Base-by-base conservation (phyloP, 2,329 filamentous ascomycete species). In the Apiospora koreana region DNA sequence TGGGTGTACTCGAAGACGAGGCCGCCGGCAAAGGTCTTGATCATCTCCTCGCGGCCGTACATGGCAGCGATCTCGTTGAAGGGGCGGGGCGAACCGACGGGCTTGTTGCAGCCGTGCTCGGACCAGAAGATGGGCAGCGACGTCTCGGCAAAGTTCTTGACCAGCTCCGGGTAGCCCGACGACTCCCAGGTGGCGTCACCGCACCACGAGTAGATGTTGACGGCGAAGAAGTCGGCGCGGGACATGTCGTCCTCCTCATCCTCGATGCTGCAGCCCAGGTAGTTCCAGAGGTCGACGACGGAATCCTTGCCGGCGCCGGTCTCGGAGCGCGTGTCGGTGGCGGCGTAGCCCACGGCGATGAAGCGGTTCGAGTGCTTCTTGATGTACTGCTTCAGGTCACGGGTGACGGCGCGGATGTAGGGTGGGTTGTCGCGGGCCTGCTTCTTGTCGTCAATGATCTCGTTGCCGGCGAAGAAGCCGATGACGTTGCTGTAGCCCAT, bases 1-100 rank as follows among this genome's bases (percentile, higher is more conserved):
- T 94, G 86, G 1, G 88, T 89, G 81, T 89, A 94, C 81, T 95
- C 91, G 83, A 94, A 95, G 66, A 94, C 91, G 66, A 94, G 84
- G 71, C 92, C 92, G 72, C 93, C 93, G 69, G 89, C 91, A 76
- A 94, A 88, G 68, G 89, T 84, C 25, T 84, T 79, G 8, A 82
- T 89, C 91, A 94, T 94, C 73, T 92, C 76, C 48, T 71, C 65
- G 45, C 84, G 77, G 70, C 91, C 87, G 80, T 94, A 94, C 72
- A 95, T 88, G 70, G 89, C 85, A 70, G 84, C 85, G 10, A 93
- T 90, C 81, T 95, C 93, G 74, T 91, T 90, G 82, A 94, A 95
- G 75, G 88, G 81, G 71, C 93, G 91, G 14, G 91, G 89, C 18
- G 81, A 76, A 18, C 54, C 54, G 25, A 88, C 87, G 12, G 64